These are phyloP conservation scores for Termitomyces sp. DNA, from an alignment of 768 basidiomycete species.

Conservation along the genomic window DNA sequence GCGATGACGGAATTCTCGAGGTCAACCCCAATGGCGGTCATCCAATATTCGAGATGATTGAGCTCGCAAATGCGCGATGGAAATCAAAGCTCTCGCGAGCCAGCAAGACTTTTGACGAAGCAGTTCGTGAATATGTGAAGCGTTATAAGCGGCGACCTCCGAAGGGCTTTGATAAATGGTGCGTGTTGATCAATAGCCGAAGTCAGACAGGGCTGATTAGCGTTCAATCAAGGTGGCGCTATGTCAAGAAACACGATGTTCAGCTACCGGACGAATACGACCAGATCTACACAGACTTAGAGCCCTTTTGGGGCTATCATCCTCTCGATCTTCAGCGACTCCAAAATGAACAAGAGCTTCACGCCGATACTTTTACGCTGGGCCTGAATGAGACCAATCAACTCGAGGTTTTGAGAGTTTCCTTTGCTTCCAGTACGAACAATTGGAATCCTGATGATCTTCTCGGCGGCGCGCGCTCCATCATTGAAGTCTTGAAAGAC, in stretches of 20 bases:
- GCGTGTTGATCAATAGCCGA: constrained; percentile 24
- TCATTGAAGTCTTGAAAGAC: constrained; percentile 24
- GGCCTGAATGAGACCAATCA: constrained; percentile 22
- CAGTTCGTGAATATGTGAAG: constrained; percentile 71
- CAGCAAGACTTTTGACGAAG: constrained; percentile 70
- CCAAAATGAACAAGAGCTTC: constrained; percentile 24
- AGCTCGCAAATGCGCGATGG: constrained; percentile 66
- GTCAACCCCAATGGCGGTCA: constrained; percentile 45
- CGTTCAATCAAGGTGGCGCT: constrained; percentile 36
- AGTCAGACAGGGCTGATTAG: neutral
- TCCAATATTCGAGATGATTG: constrained; percentile 77
- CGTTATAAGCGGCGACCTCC: constrained; percentile 81
- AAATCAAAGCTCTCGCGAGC: constrained; percentile 55
- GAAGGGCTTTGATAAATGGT: constrained; percentile 87
- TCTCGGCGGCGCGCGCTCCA: constrained; percentile 15
- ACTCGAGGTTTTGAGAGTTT: constrained; percentile 11
- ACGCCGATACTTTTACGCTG: constrained; percentile 31
- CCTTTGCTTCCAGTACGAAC: constrained; percentile 9
- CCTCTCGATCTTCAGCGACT: constrained; percentile 27
- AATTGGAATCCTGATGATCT: constrained; percentile 14
- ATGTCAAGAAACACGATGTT: constrained; percentile 40
- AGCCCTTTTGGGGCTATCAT: constrained; percentile 40
- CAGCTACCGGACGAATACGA: constrained; percentile 55
- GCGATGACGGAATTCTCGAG: constrained; percentile 36
- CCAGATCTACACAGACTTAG: constrained; percentile 39